These are phyloP conservation scores for Vigna radiata DNA, from an alignment of 306 rosid species.

Conservation along the genomic window DNA sequence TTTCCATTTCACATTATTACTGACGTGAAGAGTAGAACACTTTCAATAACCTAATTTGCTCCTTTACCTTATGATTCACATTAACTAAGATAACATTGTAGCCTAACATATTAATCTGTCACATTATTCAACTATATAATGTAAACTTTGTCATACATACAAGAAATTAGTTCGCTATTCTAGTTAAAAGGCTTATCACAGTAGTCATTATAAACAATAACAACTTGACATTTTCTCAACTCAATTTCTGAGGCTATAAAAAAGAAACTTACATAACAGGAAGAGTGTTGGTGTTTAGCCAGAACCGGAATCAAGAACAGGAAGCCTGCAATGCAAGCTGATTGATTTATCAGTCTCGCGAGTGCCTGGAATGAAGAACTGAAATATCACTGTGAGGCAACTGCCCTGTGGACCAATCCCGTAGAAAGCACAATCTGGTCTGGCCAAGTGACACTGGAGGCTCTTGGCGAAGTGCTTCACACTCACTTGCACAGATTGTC, in stretches of 20 bases:
- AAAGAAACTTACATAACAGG: slow-evolving; percentile 9
- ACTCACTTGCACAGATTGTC: slow-evolving; percentile 86
- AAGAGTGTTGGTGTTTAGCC: slow-evolving; percentile 47
- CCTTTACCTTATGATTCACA: neutral
- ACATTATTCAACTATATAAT: slow-evolving; percentile 2
- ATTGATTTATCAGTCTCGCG: slow-evolving; percentile 87
- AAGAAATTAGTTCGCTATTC: neutral
- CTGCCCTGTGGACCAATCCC: slow-evolving; percentile 85
- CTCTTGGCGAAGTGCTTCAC: slow-evolving; percentile 93
- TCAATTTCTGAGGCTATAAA: slow-evolving; percentile 30
- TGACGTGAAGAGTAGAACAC: neutral
- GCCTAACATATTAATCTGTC: neutral
- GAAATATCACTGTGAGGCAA: slow-evolving; percentile 77
- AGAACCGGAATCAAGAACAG: slow-evolving; percentile 79
- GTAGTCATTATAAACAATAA: neutral
- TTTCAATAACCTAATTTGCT: slow-evolving; percentile 17
- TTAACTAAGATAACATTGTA: neutral
- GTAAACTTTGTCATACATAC: neutral
- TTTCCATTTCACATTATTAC: neutral
- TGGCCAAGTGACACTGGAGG: slow-evolving; percentile 86
- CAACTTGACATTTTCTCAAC: slow-evolving; percentile 30
- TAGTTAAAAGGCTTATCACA: slow-evolving; percentile 3
- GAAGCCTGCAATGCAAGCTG: slow-evolving; percentile 96
- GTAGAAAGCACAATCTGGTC: slow-evolving; percentile 97
- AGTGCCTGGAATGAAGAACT: slow-evolving; percentile 75